These are phyloP conservation scores for Beauveria caledonica DNA, from an alignment of 2,329 filamentous ascomycete species.

Conservation along the genomic window DNA sequence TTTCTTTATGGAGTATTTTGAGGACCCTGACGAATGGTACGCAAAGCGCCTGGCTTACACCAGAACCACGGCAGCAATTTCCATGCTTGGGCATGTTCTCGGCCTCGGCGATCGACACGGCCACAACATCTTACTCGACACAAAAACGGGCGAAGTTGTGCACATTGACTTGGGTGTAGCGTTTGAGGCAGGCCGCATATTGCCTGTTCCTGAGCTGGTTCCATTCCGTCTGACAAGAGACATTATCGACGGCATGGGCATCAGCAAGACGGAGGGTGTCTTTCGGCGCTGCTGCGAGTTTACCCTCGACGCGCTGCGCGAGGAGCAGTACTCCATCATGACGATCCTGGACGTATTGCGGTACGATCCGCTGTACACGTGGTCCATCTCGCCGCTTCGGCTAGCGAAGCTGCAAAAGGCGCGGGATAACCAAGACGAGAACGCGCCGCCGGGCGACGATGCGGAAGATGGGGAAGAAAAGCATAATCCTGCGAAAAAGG, in stretches of 20 bases:
- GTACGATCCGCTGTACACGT: constrained; percentile 96
- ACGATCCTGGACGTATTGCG: constrained; percentile 93
- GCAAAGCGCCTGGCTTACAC: constrained; percentile 82
- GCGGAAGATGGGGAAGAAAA: constrained; percentile 30
- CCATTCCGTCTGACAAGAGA: constrained; percentile 93
- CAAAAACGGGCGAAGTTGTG: constrained; percentile 82
- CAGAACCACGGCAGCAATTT: constrained; percentile 86
- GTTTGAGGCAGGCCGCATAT: constrained; percentile 91
- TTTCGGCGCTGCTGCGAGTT: constrained; percentile 98
- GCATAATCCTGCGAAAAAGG: constrained; percentile 20
- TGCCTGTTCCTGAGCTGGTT: constrained; percentile 90
- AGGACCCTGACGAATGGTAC: constrained; percentile 95
- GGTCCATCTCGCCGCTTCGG: constrained; percentile 72
- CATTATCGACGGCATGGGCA: constrained; percentile 93
- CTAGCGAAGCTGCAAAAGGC: constrained; percentile 58
- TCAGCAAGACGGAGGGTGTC: constrained; percentile 89
- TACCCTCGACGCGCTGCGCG: constrained; percentile 86
- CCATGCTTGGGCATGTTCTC: constrained; percentile 86
- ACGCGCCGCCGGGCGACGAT: constrained; percentile 26
- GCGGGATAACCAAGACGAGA: constrained; percentile 40
- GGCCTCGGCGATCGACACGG: constrained; percentile 91
- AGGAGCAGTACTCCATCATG: constrained; percentile 96
- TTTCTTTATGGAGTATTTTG: constrained; percentile 94
- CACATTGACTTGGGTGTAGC: constrained; percentile 96
- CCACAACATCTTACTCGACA: constrained; percentile 92